Conservation (phyloP, 202 grass and related monocot genomes). For the Zoysia matrella region DNA sequence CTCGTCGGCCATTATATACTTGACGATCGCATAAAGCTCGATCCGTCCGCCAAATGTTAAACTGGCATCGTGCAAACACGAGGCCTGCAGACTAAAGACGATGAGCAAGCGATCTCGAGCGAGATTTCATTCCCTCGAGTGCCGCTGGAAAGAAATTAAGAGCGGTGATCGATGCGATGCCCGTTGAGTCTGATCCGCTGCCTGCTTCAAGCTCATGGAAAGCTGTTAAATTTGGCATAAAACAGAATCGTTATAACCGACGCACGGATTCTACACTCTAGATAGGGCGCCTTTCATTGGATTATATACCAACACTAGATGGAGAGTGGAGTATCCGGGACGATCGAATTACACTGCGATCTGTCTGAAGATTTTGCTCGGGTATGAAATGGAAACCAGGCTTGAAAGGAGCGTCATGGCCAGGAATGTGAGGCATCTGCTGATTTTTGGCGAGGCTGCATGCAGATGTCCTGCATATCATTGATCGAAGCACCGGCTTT, state of each 20-base stretch:
- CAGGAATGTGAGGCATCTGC: not conserved
- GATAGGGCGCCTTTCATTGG: not conserved
- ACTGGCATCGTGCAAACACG: not conserved
- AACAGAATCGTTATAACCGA: too few relatives aligned
- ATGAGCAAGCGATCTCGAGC: too few relatives aligned
- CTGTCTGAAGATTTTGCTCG: conserved; percentile 18
- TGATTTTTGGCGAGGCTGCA: not conserved
- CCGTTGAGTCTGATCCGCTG: too few relatives aligned
- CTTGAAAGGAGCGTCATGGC: conserved; percentile 30
- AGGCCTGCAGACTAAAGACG: not conserved
- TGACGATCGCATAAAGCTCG: conserved; percentile 7
- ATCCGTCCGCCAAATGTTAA: not conserved
- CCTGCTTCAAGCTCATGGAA: too few relatives aligned
- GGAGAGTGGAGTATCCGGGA: conserved; percentile 22
- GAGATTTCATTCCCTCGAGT: too few relatives aligned
- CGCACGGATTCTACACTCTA: not conserved
- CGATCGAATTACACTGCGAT: conserved; percentile 20
- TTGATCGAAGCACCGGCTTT: conserved; percentile 2
- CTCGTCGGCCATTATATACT: conserved; percentile 17
- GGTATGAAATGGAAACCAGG: conserved; percentile 39
- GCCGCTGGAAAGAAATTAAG: too few relatives aligned
- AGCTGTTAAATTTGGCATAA: too few relatives aligned
- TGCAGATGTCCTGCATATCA: not conserved
- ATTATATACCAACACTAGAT: conserved; percentile 2
- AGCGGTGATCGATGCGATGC: too few relatives aligned